Conservation (phyloP, 306 rosid genomes). For the Castanospermum australe region DNA sequence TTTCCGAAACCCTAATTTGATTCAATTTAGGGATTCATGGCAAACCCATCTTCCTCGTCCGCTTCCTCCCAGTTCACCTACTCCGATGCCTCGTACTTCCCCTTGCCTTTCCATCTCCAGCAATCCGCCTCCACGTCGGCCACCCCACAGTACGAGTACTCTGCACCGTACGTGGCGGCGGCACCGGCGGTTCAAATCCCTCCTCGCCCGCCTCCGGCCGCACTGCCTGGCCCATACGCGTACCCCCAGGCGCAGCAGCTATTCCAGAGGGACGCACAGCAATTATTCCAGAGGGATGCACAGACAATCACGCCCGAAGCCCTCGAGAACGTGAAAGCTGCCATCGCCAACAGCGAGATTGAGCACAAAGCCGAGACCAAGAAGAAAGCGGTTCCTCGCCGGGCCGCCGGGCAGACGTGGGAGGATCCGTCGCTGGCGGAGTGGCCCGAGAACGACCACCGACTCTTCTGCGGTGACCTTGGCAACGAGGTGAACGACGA, state of each 20-base stretch:
- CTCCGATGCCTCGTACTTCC: constrained; percentile 65
- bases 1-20: constrained; percentile 8
- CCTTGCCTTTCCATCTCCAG: constrained; percentile 82
- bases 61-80: constrained; percentile 60
- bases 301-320: constrained; percentile 87
- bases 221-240: constrained; percentile 42
- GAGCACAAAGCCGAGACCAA: constrained; percentile 84
- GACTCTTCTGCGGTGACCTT: constrained; percentile 82
- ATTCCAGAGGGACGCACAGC: constrained; percentile 83
- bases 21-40: constrained; percentile 37
- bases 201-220: constrained; percentile 41
- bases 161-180: constrained; percentile 43
- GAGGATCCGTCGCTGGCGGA: constrained; percentile 88
- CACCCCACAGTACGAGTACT: constrained; percentile 45
- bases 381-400: constrained; percentile 76
- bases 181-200: constrained; percentile 22
- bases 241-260: constrained; percentile 62
- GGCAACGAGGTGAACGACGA: constrained; percentile 94
- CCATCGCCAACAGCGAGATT: constrained; percentile 81
- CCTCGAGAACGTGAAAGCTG: constrained; percentile 82
- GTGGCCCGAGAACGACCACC: constrained; percentile 88
- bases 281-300: constrained; percentile 79
- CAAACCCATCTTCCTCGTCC: constrained; percentile 40
- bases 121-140: constrained; percentile 47
- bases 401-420: constrained; percentile 83